These are phyloP conservation scores for Lunularia cruciata DNA, from an alignment of 225 moss, liverwort and hornwort species.

Conservation along the genomic window DNA sequence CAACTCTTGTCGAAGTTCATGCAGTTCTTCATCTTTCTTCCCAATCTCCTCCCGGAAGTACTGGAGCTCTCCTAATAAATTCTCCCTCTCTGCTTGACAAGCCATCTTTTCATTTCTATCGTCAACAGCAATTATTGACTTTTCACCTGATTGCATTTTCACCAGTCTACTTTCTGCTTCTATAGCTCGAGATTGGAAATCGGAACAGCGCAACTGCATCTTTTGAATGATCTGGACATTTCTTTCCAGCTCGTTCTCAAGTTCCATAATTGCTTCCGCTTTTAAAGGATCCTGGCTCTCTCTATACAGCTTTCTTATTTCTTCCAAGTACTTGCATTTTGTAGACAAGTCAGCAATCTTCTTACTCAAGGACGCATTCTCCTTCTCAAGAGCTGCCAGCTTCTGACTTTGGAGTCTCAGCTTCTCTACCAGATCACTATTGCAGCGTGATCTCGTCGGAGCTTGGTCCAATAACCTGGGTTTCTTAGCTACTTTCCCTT, in stretches of 20 bases:
- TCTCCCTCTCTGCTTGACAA: slow-evolving; percentile 21
- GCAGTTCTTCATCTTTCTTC: slow-evolving; percentile 25
- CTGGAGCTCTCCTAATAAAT: slow-evolving; percentile 16
- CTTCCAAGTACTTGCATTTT: slow-evolving; percentile 38
- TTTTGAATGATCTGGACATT: slow-evolving; percentile 32
- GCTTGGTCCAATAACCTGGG: slow-evolving; percentile 8
- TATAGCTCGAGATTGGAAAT: slow-evolving; percentile 24
- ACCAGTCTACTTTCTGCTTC: slow-evolving; percentile 21
- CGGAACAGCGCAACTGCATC: slow-evolving; percentile 34
- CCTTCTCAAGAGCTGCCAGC: slow-evolving; percentile 15
- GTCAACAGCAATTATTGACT: neutral
- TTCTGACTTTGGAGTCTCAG: slow-evolving; percentile 24
- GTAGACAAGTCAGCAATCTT: slow-evolving; percentile 25
- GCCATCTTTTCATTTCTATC: slow-evolving; percentile 8
- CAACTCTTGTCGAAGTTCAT: slow-evolving; percentile 18
- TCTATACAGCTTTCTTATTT: slow-evolving; percentile 19
- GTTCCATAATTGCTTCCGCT: slow-evolving; percentile 26
- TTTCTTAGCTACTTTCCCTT: slow-evolving; percentile 7
- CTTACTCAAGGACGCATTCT: slow-evolving; percentile 17
- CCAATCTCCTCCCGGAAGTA: slow-evolving; percentile 14
- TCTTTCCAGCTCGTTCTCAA: slow-evolving; percentile 43
- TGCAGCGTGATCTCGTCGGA: neutral
- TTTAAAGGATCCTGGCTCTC: slow-evolving; percentile 29
- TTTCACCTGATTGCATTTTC: neutral
- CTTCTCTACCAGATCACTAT: slow-evolving; percentile 23